Conservation (phyloP, 305 asterid species). For the Lippia alba region DNA sequence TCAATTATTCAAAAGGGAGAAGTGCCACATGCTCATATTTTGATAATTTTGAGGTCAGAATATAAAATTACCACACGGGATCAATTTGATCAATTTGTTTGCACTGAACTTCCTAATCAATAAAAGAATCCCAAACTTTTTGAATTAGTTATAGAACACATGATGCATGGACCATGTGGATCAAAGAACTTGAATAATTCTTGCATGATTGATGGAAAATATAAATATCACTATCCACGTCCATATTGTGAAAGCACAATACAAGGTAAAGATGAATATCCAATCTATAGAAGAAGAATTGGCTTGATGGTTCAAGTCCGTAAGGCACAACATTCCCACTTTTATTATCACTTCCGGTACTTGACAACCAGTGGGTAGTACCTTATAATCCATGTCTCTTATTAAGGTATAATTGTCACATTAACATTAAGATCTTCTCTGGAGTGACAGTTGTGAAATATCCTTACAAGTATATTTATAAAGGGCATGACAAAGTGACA, state of each 20-base stretch:
- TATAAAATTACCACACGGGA: background rate
- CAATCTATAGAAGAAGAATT: background rate
- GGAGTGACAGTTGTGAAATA: constrained; percentile 13
- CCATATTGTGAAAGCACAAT: constrained; percentile 5
- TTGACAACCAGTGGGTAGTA: background rate
- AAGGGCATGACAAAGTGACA: background rate
- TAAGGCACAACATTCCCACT: no score
- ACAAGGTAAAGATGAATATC: constrained; percentile 4
- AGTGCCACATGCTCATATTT: background rate
- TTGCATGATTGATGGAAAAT: background rate
- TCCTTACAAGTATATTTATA: background rate
- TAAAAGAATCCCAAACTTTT: background rate
- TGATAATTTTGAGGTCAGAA: background rate
- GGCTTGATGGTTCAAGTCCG: background rate
- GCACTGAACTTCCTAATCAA: background rate
- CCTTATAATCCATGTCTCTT: background rate
- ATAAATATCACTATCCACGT: constrained; percentile 15
- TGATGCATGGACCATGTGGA: constrained; percentile 16
- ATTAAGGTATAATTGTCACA: constrained; percentile 3
- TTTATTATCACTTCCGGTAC: no score
- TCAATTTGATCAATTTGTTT: background rate
- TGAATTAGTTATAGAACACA: no score
- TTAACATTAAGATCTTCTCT: background rate
- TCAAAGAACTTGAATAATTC: background rate
- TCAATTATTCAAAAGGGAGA: background rate